Evolutionary conservation across 768 basidiomycete genomes (phyloP).

Genomic region (Favolaschia claudopus): DNA sequence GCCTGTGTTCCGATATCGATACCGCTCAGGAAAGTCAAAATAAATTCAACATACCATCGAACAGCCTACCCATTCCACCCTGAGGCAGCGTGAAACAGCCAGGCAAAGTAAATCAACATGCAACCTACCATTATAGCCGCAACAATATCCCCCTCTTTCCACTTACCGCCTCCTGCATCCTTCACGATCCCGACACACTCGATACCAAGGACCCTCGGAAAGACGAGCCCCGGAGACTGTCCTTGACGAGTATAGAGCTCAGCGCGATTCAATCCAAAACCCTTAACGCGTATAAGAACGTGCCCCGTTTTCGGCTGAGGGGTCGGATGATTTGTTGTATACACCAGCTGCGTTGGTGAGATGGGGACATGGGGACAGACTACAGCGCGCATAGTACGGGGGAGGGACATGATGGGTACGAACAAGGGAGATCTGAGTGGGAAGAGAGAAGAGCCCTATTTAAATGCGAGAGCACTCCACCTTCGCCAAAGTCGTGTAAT

Average conservation of each 20-base stretch:
- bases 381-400: slow-evolving; percentile 32
- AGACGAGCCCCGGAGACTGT: slow-evolving; percentile 30
- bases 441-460: background rate
- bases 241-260: slow-evolving; percentile 36
- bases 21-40: background rate
- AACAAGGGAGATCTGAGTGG: background rate
- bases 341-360: slow-evolving; percentile 27
- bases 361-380: slow-evolving; percentile 34
- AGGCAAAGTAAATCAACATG: background rate
- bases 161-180: slow-evolving; percentile 32
- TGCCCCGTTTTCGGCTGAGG: slow-evolving; percentile 30
- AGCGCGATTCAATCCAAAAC: slow-evolving; percentile 27
- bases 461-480: too few relatives aligned
- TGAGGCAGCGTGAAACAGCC: background rate
- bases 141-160: slow-evolving; percentile 33
- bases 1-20: slow-evolving; percentile 8
- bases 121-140: slow-evolving; percentile 29
- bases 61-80: slow-evolving; percentile 34
- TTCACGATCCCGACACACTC: slow-evolving; percentile 37
- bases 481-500: too few relatives aligned
- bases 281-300: slow-evolving; percentile 32
- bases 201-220: slow-evolving; percentile 32
- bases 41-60: slow-evolving; percentile 26
- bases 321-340: slow-evolving; percentile 24
- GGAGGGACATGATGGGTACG: slow-evolving; percentile 10